A percentile compares a stretch with the other conserved stretches of the same genome.
Evolutionary conservation across 352 stramenopile species (phyloP).

Genomic region (Globisporangium yorkense): DNA sequence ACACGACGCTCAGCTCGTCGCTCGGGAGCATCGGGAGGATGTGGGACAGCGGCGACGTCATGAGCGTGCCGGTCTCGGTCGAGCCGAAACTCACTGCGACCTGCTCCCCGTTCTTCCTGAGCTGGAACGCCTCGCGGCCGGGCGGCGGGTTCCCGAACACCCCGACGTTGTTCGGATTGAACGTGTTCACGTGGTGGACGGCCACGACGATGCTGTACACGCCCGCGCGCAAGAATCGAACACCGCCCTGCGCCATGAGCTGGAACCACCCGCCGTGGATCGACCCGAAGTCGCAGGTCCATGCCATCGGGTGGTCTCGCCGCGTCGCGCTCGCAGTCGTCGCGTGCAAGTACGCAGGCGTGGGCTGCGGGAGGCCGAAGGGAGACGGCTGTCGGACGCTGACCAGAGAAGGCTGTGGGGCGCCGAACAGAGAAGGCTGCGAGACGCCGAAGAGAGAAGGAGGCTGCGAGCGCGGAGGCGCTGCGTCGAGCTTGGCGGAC

Average conservation of each 20-base stretch:
- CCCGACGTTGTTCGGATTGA: background rate
- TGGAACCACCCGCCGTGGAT: background rate
- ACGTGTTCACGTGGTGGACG: constrained; percentile 6
- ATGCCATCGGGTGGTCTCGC: background rate
- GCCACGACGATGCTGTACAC: constrained; percentile 3
- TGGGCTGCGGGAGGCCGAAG: background rate
- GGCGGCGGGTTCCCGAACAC: background rate
- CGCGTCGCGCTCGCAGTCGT: background rate
- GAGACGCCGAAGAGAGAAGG: background rate
- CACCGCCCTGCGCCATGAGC: background rate
- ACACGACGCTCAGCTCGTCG: constrained; percentile 7
- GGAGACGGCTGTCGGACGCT: background rate
- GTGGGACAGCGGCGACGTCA: constrained; percentile 2
- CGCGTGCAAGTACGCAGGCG: background rate
- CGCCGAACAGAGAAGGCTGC: too few relatives aligned
- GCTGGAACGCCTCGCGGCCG: background rate
- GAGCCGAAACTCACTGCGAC: constrained; percentile 1
- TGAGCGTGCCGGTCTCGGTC: background rate
- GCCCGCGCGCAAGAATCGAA: background rate
- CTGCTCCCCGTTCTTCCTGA: constrained; percentile 1
- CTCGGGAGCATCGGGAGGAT: background rate
- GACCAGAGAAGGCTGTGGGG: too few relatives aligned
- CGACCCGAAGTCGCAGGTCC: background rate
- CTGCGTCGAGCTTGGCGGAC: background rate
- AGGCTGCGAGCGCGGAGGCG: background rate